A percentile compares a stretch with the other conserved stretches of the same genome.
phyloP scores from a whole-genome alignment of 2,329 filamentous ascomycete species.

The Aureobasidium melanogenum region DNA sequence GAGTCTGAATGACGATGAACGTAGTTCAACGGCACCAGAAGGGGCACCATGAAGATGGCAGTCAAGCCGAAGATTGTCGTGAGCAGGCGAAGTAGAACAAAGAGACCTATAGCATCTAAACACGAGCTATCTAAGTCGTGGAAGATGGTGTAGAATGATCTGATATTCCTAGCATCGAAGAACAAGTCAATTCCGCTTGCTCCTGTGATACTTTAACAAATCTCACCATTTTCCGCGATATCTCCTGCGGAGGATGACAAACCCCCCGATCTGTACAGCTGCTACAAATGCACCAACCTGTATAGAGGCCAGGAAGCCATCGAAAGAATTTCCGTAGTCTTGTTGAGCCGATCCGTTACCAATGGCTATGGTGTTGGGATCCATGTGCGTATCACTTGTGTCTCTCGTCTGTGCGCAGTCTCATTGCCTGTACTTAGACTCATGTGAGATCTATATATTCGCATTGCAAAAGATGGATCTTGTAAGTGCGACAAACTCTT shows the following conservation, averaged over 20 bases:
- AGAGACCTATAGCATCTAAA: background rate
- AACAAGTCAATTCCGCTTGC: background rate
- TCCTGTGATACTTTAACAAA: background rate
- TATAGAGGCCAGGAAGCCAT: background rate
- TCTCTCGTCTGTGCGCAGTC: background rate
- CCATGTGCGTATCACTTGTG: background rate
- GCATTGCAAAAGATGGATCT: background rate
- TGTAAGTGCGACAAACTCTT: background rate
- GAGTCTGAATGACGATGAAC: background rate
- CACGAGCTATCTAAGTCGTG: background rate
- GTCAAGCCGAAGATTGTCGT: background rate
- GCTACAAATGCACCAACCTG: background rate
- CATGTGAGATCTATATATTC: background rate
- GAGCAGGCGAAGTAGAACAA: background rate
- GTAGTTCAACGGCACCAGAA: background rate
- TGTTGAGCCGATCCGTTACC: background rate
- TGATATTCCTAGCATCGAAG: background rate
- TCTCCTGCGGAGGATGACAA: background rate
- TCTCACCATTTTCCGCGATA: background rate
- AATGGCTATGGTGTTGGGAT: background rate
- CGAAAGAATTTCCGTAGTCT: background rate
- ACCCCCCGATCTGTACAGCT: background rate
- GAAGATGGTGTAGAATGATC: background rate
- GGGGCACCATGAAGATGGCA: background rate
- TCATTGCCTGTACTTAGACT: background rate